phyloP scores from a whole-genome alignment of 2,329 filamentous ascomycete genomes.

The Neonectria sp. region DNA sequence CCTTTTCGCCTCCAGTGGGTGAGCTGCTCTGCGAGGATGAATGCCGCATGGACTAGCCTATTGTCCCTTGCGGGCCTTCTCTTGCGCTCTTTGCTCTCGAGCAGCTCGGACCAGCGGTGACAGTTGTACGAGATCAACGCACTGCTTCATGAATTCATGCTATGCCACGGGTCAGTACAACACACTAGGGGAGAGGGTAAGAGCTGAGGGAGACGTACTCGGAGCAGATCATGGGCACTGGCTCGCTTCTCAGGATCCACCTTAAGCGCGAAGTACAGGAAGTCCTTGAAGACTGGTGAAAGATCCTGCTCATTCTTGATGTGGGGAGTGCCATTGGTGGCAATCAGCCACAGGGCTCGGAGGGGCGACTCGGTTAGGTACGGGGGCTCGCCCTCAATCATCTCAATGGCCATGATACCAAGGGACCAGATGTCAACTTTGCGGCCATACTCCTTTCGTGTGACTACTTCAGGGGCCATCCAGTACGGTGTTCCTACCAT shows the following conservation, averaged over 20 bases:
- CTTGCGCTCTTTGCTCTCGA: conserved; percentile 86
- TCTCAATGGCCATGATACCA: conserved; percentile 99
- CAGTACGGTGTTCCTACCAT: conserved; percentile 99
- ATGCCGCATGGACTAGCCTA: conserved; percentile 41
- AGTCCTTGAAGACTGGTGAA: conserved; percentile 88
- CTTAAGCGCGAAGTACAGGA: conserved; percentile 92
- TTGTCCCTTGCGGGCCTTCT: conserved; percentile 79
- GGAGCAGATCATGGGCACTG: conserved; percentile 92
- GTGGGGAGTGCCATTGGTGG: conserved; percentile 93
- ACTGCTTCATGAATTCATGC: conserved; percentile 87
- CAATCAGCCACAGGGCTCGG: conserved; percentile 94
- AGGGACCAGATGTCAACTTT: conserved; percentile 99
- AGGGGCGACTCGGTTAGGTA: conserved; percentile 97
- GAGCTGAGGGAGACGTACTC: conserved; percentile 73
- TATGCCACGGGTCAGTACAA: conserved; percentile 54
- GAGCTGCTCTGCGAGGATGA: conserved; percentile 19
- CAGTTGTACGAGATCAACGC: conserved; percentile 81
- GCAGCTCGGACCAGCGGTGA: conserved; percentile 91
- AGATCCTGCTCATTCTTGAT: conserved; percentile 94
- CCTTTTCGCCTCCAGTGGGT: conserved; percentile 22
- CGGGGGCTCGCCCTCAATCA: conserved; percentile 98
- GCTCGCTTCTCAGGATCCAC: conserved; percentile 98
- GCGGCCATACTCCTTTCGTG: conserved; percentile 95
- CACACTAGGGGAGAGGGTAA: conserved; percentile 30
- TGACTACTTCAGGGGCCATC: conserved; percentile 99